Percentiles rank a stretch among this genome's conserved stretches.
Evolutionary conservation across 2,329 filamentous ascomycete species (phyloP).

Genomic region (Plenodomus tracheiphilus): DNA sequence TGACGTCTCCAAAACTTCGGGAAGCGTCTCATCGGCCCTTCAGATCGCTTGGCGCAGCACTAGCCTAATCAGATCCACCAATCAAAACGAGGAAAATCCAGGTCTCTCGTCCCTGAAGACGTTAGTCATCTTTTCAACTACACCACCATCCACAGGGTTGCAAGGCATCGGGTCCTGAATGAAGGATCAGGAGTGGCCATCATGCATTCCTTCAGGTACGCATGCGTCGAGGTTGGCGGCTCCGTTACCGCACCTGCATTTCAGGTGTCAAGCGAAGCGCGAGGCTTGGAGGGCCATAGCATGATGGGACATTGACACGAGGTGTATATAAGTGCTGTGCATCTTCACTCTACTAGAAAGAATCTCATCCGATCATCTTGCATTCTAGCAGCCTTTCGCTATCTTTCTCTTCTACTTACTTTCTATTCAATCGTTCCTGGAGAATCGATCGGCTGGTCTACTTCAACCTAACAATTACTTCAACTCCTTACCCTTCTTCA

Average conservation of each 20-base stretch:
- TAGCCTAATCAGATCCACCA: constrained; percentile 12
- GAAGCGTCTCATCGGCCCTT: constrained; percentile 20
- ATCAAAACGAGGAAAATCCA: constrained; percentile 12
- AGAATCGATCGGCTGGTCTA: constrained; percentile 43
- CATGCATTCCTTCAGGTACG: constrained; percentile 22
- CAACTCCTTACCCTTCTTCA: constrained; percentile 2
- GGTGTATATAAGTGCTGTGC: constrained; percentile 37
- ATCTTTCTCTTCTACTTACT: constrained; percentile 22
- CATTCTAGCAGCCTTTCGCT: constrained; percentile 32
- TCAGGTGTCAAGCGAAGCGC: constrained; percentile 17
- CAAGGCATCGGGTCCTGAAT: constrained; percentile 10
- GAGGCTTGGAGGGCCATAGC: constrained; percentile 14
- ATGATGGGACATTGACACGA: constrained; percentile 1
- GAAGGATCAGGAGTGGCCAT: constrained; percentile 25
- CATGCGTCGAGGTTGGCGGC: constrained; percentile 14
- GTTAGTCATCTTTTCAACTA: constrained; percentile 5
- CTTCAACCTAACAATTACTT: constrained; percentile 21
- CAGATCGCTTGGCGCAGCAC: constrained; percentile 12
- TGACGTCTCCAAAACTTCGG: constrained; percentile 35
- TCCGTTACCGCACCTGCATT: constrained; percentile 13
- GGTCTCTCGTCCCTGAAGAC: constrained; percentile 3
- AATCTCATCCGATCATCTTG: constrained; percentile 17
- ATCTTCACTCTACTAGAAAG: constrained; percentile 9
- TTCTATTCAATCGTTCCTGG: constrained; percentile 44
- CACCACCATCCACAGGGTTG: constrained; percentile 8